Conservation (phyloP, 768 basidiomycete genomes). For the Flagelloscypha sp. region DNA sequence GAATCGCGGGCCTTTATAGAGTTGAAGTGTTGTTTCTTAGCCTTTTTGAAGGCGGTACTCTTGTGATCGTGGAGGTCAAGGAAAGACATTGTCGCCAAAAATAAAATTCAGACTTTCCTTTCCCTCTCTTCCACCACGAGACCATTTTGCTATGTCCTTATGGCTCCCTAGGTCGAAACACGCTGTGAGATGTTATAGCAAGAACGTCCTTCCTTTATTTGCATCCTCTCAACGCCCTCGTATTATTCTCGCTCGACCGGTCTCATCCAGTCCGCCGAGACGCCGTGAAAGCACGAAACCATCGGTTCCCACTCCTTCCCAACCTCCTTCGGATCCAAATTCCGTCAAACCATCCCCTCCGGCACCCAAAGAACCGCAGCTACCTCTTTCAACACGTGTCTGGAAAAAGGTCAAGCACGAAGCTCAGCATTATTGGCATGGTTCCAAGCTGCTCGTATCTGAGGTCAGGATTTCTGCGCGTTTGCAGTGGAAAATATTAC, state of each 20-base stretch:
- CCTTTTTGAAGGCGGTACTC: conserved; percentile 49
- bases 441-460: conserved; percentile 86
- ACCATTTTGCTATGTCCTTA: conserved; percentile 50
- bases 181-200: conserved; percentile 19
- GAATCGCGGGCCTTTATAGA: conserved; percentile 46
- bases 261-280: conserved; percentile 12
- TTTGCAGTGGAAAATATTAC: conserved; percentile 86
- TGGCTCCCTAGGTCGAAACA: conserved; percentile 52
- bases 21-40: conserved; percentile 50
- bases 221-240: conserved; percentile 10
- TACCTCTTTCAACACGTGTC: conserved; percentile 47
- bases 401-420: conserved; percentile 97
- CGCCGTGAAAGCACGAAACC: conserved; percentile 30
- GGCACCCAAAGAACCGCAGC: conserved; percentile 34
- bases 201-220: conserved; percentile 14
- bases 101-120: not conserved
- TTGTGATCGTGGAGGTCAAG: conserved; percentile 33
- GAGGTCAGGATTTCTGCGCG: conserved; percentile 87
- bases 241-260: conserved; percentile 11
- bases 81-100: conserved; percentile 16
- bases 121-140: conserved; percentile 7
- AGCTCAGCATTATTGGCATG: conserved; percentile 94
- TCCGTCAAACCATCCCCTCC: conserved; percentile 41
- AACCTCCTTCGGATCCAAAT: conserved; percentile 15
- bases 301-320: conserved; percentile 12